A percentile compares a stretch with the other conserved stretches of the same genome.
These are phyloP conservation scores for Fusarium avenaceum DNA, from an alignment of 2,329 filamentous ascomycete species.

Conservation along the genomic window DNA sequence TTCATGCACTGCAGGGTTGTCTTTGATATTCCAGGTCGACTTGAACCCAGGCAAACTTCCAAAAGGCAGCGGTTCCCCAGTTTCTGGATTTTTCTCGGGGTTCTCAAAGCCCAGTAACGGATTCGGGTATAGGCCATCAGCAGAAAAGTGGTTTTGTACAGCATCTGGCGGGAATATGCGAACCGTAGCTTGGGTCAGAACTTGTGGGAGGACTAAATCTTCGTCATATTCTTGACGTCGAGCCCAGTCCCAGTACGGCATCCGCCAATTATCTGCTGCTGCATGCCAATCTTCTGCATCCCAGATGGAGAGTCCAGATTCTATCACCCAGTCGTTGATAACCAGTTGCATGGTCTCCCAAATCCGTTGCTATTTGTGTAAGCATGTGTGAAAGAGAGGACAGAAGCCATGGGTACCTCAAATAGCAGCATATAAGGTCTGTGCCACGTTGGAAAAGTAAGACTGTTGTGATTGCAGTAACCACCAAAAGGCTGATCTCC, in stretches of 20 bases:
- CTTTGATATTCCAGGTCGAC: background rate
- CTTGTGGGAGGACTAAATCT: background rate
- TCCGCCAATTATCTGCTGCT: background rate
- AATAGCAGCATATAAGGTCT: constrained; percentile 28
- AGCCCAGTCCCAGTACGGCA: constrained; percentile 9
- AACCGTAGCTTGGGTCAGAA: background rate
- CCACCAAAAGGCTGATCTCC: constrained; percentile 15
- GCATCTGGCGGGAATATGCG: background rate
- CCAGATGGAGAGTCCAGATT: fast-evolving
- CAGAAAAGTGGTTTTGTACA: too few relatives aligned
- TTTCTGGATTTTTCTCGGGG: background rate
- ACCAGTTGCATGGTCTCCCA: background rate
- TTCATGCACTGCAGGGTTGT: background rate
- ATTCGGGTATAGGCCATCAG: background rate
- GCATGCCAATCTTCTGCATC: background rate
- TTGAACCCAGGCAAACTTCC: background rate
- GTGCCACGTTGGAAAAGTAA: constrained; percentile 31
- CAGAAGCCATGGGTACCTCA: constrained; percentile 1
- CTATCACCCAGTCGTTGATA: fast-evolving
- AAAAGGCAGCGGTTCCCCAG: background rate
- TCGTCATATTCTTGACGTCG: background rate
- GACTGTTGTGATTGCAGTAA: constrained; percentile 25
- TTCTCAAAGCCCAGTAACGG: background rate
- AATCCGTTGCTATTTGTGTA: constrained; percentile 10
- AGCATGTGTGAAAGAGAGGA: background rate